Percentiles rank a stretch among this genome's conserved stretches.
phyloP scores from a whole-genome alignment of 345 rosid genomes.

The Raphanus sativus region DNA sequence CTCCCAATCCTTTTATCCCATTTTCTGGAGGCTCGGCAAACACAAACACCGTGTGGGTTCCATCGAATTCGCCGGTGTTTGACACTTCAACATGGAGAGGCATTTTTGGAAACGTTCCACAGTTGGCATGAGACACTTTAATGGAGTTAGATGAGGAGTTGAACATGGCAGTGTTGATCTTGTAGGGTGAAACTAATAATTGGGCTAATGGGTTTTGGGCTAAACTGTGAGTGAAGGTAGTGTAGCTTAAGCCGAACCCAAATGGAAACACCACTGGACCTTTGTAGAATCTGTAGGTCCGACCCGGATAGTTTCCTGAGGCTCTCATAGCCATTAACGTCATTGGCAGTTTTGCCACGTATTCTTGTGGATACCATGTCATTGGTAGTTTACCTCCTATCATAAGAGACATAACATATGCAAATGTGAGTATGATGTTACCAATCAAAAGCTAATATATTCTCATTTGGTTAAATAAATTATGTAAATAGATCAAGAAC shows the following conservation, averaged over 20 bases:
- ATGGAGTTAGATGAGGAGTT: conserved; percentile 43
- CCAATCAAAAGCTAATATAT: background rate
- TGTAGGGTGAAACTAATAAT: conserved; percentile 44
- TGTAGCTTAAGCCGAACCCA: conserved; percentile 75
- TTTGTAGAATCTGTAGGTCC: conserved; percentile 89
- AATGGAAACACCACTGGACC: conserved; percentile 88
- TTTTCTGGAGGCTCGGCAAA: conserved; percentile 61
- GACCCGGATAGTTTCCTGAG: conserved; percentile 68
- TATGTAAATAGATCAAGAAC: background rate
- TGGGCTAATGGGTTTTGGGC: conserved; percentile 48
- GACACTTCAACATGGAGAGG: conserved; percentile 56
- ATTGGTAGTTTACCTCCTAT: conserved; percentile 89
- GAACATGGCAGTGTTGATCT: conserved; percentile 41
- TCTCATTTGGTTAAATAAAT: background rate
- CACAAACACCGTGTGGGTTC: conserved; percentile 76
- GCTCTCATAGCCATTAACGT: conserved; percentile 81
- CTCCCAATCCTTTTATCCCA: conserved; percentile 42
- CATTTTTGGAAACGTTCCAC: conserved; percentile 44
- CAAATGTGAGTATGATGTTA: background rate
- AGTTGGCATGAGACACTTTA: conserved; percentile 56
- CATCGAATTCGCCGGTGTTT: conserved; percentile 70
- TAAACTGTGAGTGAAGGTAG: conserved; percentile 49
- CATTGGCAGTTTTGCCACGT: conserved; percentile 75
- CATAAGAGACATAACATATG: background rate
- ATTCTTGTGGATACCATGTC: conserved; percentile 93